Evolutionary conservation across 306 rosid species (phyloP), one percentile per base, ranked within the genome.

Genomic region (Heteromeles arbutifolia): DNA sequence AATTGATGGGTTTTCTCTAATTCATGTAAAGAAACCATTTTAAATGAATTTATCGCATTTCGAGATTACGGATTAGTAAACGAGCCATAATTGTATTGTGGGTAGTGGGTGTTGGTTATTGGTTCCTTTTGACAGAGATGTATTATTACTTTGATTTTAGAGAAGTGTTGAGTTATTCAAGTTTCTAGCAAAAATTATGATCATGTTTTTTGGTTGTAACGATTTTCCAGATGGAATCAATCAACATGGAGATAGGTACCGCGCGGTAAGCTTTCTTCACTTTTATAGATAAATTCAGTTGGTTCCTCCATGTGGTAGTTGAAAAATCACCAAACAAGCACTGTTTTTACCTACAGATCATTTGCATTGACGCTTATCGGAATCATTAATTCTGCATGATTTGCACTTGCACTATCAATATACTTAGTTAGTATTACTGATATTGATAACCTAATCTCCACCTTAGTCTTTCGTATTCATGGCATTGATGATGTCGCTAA

Each of bases 221-320:
- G 1, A 1, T 75, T 61, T 75, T 11, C 13, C 81, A 73, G 80
- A 59, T 43, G 68, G 65, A 66, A 69, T 15, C 67, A 24, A 70
- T 71, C 34, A 71, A 56, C 45, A 84, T 81, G 88, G 79, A 84
- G 54, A 59, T 81, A 53, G 48, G 79, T 12, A 61, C 45, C 24
- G 63, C 25, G 41, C 68, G 85, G 88, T 81, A 17, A 69, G 70
- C 17, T 24, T 64, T 74, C 68, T 57, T 17, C 31, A 59, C 18
- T 8, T 12, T 63, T 11, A 11, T 57, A 2, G 50, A 19, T 54
- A 3, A 44, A 7, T 14, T 22, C 31, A 53, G 8, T 24, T 50
- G 24, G 73, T 45, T 69, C 71, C 43, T 67, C 10, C 28, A 11
- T 63, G 53, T 25, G 8, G 24, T 41, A 59, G 37, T 31, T 62